These are phyloP conservation scores for Tulasnella sp. DNA, from an alignment of 768 basidiomycete species.

Conservation along the genomic window DNA sequence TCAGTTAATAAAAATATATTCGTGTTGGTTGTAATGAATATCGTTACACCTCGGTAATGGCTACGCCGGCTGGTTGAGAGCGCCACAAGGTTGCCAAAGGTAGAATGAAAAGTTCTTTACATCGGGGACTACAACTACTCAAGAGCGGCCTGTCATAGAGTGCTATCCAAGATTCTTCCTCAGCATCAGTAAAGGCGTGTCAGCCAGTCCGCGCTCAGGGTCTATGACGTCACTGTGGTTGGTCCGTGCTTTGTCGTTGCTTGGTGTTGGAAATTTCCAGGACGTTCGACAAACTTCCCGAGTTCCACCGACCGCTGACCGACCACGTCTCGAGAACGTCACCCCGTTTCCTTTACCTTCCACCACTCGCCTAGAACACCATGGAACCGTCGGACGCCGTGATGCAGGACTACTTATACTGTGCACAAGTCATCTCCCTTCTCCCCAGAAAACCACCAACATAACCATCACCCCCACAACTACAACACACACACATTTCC, in stretches of 20 bases:
- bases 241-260: neutral
- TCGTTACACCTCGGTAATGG: too few relatives aligned
- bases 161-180: too few relatives aligned
- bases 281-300: neutral
- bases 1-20: too few relatives aligned
- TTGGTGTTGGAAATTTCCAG: constrained; percentile 7
- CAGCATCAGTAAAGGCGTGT: too few relatives aligned
- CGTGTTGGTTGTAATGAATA: too few relatives aligned
- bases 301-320: neutral
- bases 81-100: too few relatives aligned
- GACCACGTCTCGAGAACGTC: neutral
- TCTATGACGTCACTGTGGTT: neutral
- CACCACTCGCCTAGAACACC: neutral
- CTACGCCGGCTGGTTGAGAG: too few relatives aligned
- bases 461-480: neutral
- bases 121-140: too few relatives aligned
- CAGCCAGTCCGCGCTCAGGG: neutral
- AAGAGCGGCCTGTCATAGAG: too few relatives aligned
- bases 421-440: neutral
- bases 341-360: neutral
- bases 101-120: too few relatives aligned
- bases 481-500: neutral
- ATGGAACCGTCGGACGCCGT: neutral
- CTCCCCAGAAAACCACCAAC: neutral
- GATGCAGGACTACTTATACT: neutral